Conservation (phyloP, 108 stramenopile species). For the Skeletonema menzelii region DNA sequence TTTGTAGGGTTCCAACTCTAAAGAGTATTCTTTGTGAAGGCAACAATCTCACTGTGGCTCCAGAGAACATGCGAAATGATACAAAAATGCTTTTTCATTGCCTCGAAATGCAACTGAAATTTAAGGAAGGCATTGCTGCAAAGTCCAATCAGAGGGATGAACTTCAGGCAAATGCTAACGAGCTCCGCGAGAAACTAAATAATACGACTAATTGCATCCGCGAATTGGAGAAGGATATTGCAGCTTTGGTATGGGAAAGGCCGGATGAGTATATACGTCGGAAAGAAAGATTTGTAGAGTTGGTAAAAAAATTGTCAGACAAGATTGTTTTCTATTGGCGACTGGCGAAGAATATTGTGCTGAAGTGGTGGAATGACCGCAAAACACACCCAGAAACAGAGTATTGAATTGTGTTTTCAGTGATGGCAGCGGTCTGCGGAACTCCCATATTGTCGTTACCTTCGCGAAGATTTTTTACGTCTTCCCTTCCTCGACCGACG, state of each 20-base stretch:
- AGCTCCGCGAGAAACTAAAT: constrained; percentile 4
- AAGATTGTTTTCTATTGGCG: constrained; percentile 15
- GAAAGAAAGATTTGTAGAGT: constrained; percentile 17
- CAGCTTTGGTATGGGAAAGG: constrained; percentile 21
- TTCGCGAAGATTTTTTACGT: constrained; percentile 14
- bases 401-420: not conserved
- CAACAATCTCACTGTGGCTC: constrained; percentile 21
- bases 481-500: constrained; percentile 1
- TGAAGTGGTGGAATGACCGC: constrained; percentile 16
- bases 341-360: not conserved
- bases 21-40: constrained; percentile 22
- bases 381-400: constrained; percentile 31
- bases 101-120: constrained; percentile 41
- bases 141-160: constrained; percentile 4
- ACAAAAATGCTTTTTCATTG: constrained; percentile 26
- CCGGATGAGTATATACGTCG: constrained; percentile 34
- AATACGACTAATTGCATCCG: constrained; percentile 11
- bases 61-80: constrained; percentile 35
- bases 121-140: constrained; percentile 24
- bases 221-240: constrained; percentile 22
- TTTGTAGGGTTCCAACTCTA: constrained; percentile 41
- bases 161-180: constrained; percentile 10
- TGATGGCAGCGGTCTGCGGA: too few relatives aligned
- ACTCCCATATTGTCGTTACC: not conserved
- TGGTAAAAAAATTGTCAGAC: constrained; percentile 1